phyloP scores from a whole-genome alignment of 1,284 basidiomycete genomes.

The Irpex sp. region DNA sequence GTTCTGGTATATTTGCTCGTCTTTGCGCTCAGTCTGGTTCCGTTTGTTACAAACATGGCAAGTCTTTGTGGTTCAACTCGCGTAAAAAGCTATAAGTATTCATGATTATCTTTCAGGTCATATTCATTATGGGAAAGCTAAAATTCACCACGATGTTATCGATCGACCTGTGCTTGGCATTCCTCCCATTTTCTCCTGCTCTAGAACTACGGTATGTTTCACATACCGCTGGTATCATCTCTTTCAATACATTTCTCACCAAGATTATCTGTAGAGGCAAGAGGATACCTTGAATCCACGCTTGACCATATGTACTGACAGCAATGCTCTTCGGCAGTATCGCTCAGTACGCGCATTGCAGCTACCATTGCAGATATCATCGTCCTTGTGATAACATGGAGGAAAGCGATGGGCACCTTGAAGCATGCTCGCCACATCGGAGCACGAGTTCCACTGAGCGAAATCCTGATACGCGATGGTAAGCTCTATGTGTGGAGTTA shows the following conservation, averaged over 20 bases:
- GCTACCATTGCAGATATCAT: neutral
- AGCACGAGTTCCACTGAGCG: neutral
- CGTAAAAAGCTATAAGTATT: neutral
- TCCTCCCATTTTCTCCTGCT: too few species aligned
- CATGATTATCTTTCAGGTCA: neutral
- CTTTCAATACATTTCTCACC: neutral
- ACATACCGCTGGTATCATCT: too few species aligned
- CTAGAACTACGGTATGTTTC: too few species aligned
- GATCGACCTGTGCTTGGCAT: too few species aligned
- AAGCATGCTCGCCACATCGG: neutral
- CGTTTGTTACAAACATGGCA: neutral
- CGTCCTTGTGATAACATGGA: neutral
- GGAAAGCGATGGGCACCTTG: neutral
- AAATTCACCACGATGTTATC: neutral
- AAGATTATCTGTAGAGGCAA: neutral
- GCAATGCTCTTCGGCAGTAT: neutral
- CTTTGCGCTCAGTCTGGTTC: neutral
- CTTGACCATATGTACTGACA: neutral
- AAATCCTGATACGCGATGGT: neutral
- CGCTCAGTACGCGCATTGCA: neutral
- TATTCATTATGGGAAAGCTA: neutral
- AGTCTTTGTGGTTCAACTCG: neutral
- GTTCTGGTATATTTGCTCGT: neutral
- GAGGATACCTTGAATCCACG: neutral
- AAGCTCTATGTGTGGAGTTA: neutral